Evolutionary conservation across 2,329 filamentous ascomycete genomes (phyloP), one percentile per base, ranked within the genome.

Genomic region (Nannizzia gypsea): DNA sequence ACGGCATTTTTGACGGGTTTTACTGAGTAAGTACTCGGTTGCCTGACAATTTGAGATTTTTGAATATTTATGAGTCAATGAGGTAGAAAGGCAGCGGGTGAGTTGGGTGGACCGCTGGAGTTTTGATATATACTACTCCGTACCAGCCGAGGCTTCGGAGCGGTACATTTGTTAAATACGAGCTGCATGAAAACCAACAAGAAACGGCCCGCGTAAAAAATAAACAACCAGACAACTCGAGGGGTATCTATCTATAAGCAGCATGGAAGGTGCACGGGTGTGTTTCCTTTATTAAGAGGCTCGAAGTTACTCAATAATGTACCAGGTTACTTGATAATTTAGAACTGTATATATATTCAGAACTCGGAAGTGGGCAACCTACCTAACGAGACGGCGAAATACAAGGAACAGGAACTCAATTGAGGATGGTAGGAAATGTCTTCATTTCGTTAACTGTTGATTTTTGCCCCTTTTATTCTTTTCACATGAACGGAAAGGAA

Each of bases 1-100:
- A 86, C 1, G 82, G 80, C 83, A 86, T 87, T 13, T 50, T 72
- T 42, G 17, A 59, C n/a, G 20, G 6, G 6, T 31, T n/a, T 8
- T 11, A 6, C 20, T 6, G 42, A 11, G 31, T 13, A 36, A 36
- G 31, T 2, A 36, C 31, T 36, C 31, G 1, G 31, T 36, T 36
- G 6, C 9, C 9, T 13, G 31, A 36, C 9, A 11, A 13, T 9
- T 3, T 46, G 20, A 24, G 22, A 13, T 13, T 26, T 26, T 48
- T 20, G 15, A 26, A 31, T 31, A 3, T 34, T 31, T 1, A 36
- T 13, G 31, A 36, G 31, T 36, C 31, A 36, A 17, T 42, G 38
- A 17, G 38, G n/a, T 42, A 42, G 13, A 42, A 20, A 15, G 6
- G 38, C 38, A 11, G 4, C n/a, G n/a, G 38, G 6, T n/a, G 38